Evolutionary conservation across 108 stramenopile genomes (phyloP).

Genomic region (Skeletonema costatum): DNA sequence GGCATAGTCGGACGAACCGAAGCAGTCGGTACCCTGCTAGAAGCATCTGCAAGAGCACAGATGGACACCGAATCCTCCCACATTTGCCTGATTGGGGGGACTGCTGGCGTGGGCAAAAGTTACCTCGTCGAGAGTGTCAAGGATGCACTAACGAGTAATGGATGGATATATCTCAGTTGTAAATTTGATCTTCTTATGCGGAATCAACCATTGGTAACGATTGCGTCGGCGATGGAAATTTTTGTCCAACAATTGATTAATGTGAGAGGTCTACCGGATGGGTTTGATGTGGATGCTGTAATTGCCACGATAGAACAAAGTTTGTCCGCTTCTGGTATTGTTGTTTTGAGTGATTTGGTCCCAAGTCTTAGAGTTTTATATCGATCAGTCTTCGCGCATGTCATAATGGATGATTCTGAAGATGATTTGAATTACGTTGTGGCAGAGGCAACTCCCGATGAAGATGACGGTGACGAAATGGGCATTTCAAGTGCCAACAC

Average conservation of each 20-base stretch:
- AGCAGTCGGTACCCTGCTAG: not conserved
- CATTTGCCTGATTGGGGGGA: not conserved
- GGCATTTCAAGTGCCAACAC: not conserved
- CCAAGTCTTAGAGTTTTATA: not conserved
- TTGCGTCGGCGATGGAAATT: not conserved
- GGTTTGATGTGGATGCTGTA: not conserved
- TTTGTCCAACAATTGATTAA: not conserved
- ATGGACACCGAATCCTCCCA: not conserved
- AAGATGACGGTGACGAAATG: not conserved
- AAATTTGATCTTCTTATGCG: not conserved
- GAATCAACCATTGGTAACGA: not conserved
- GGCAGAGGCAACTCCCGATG: not conserved
- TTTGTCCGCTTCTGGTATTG: not conserved
- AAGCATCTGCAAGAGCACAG: not conserved
- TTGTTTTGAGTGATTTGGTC: slow-evolving; percentile 2
- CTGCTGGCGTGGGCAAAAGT: not conserved
- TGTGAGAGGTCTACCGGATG: not conserved
- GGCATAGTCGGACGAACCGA: not conserved
- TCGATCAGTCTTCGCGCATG: not conserved
- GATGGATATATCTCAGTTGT: slow-evolving; percentile 1
- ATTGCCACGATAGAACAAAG: not conserved
- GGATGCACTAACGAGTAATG: not conserved
- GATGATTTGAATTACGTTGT: not conserved
- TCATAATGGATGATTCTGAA: not conserved
- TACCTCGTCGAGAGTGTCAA: not conserved